Conservation (phyloP, 2,329 filamentous ascomycete genomes). For the Neofusicoccum parvum region DNA sequence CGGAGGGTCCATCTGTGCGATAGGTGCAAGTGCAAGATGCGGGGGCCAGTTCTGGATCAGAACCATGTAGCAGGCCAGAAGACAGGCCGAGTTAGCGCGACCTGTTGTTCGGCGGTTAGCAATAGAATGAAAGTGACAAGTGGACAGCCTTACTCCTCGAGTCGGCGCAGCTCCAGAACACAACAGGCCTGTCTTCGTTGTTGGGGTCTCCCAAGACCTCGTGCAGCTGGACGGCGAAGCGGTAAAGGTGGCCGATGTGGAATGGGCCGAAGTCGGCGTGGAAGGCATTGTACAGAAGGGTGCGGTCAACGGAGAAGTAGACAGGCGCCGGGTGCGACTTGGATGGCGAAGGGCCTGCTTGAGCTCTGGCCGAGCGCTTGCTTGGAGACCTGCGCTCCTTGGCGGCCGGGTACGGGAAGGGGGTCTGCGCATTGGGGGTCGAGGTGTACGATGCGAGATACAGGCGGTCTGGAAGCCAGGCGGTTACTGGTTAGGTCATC, state of each 20-base stretch:
- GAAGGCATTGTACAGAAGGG: conserved; percentile 94
- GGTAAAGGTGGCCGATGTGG: conserved; percentile 95
- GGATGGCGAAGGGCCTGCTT: conserved; percentile 57
- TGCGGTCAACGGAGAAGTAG: conserved; percentile 95
- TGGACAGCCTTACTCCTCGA: conserved; percentile 70
- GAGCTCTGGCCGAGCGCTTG: conserved; percentile 71
- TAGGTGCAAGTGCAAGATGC: conserved; percentile 90
- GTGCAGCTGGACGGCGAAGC: conserved; percentile 94
- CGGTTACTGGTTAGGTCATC: background rate
- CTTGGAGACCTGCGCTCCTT: conserved; percentile 66
- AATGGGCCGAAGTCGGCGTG: conserved; percentile 97
- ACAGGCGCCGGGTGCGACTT: conserved; percentile 66
- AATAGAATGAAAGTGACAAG: background rate
- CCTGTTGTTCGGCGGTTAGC: conserved; percentile 51
- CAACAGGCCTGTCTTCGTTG: conserved; percentile 85
- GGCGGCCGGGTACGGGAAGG: conserved; percentile 75
- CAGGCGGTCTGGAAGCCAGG: conserved; percentile 69
- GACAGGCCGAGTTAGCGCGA: conserved; percentile 89
- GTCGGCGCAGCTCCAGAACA: conserved; percentile 94
- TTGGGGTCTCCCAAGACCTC: conserved; percentile 90
- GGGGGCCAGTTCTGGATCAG: conserved; percentile 97
- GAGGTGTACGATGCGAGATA: conserved; percentile 92
- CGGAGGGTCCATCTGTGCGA: conserved; percentile 94
- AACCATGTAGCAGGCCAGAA: conserved; percentile 98
- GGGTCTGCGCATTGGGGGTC: conserved; percentile 76